Evolutionary conservation across 495 filamentous ascomycete species (phyloP).

Genomic region (Immersiella caudata): DNA sequence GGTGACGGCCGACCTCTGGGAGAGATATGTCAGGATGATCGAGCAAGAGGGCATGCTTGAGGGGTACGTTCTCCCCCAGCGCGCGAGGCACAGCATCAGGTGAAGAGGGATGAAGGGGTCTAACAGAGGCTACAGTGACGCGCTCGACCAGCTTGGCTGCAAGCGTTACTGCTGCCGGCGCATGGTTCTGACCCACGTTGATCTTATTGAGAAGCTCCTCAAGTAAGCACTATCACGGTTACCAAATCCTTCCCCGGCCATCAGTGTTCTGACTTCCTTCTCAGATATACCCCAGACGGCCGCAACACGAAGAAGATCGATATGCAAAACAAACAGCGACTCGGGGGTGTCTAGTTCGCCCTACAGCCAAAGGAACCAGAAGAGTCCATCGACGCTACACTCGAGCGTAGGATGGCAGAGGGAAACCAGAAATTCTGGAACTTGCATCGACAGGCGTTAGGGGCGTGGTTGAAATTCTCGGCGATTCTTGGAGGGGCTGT

Average conservation of each 20-base stretch:
- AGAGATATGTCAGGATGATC: slow-evolving; percentile 83
- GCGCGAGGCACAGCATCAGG: not conserved
- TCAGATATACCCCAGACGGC: slow-evolving; percentile 55
- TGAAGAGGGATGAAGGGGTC: not conserved
- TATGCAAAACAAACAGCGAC: slow-evolving; percentile 10
- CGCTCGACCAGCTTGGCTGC: slow-evolving; percentile 90
- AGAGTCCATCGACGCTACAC: no score
- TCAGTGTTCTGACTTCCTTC: not conserved
- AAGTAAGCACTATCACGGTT: slow-evolving; percentile 60
- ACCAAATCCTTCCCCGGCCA: not conserved
- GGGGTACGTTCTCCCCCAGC: slow-evolving; percentile 60
- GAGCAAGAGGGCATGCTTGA: slow-evolving; percentile 75
- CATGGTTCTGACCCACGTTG: slow-evolving; percentile 99
- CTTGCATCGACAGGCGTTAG: slow-evolving; percentile 8
- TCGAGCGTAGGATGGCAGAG: no score
- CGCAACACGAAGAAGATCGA: slow-evolving; percentile 56
- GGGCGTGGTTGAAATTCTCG: not conserved
- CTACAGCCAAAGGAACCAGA: no score
- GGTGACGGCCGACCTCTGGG: slow-evolving; percentile 98
- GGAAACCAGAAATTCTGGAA: no score
- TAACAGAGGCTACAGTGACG: slow-evolving; percentile 52
- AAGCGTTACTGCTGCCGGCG: slow-evolving; percentile 96
- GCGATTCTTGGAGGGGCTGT: not conserved
- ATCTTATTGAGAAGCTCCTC: slow-evolving; percentile 96
- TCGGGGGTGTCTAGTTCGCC: not conserved